Percentiles rank a stretch among this genome's conserved stretches.
Evolutionary conservation across 2,329 filamentous ascomycete genomes (phyloP).

Genomic region (Fusarium sp.): DNA sequence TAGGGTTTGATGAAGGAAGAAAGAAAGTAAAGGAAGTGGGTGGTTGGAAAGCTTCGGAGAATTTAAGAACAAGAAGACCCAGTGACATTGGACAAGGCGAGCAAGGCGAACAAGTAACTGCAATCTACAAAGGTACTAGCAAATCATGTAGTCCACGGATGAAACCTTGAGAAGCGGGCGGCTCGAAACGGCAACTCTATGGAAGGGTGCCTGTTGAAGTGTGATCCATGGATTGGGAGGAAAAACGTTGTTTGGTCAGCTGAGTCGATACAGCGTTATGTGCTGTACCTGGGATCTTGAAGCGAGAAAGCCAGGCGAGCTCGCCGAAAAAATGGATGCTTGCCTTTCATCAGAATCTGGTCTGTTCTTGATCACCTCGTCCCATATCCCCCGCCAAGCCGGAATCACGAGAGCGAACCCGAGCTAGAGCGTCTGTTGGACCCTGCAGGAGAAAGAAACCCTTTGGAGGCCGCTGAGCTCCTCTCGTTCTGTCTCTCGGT

Average conservation of each 20-base stretch:
- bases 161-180: conserved; percentile 21
- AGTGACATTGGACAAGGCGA: neutral
- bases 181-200: conserved; percentile 21
- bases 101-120: neutral
- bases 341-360: neutral
- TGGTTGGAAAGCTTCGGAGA: conserved; percentile 10
- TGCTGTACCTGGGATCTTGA: neutral
- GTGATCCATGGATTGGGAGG: neutral
- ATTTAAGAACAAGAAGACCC: neutral
- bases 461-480: conserved; percentile 27
- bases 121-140: neutral
- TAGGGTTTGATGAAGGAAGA: neutral
- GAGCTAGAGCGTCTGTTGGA: conserved; percentile 4
- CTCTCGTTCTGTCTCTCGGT: neutral
- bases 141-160: neutral
- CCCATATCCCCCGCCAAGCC: conserved; percentile 21
- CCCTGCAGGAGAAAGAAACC: conserved; percentile 22
- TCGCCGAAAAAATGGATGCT: neutral
- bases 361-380: neutral
- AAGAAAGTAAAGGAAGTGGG: neutral
- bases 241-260: neutral
- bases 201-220: neutral
- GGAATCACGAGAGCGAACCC: conserved; percentile 16
- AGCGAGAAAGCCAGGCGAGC: too few relatives aligned
- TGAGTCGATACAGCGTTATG: neutral